Percentiles rank a stretch among this genome's conserved stretches.
phyloP scores from a whole-genome alignment of 2,329 filamentous ascomycete genomes.

The Botrytis squamosa region DNA sequence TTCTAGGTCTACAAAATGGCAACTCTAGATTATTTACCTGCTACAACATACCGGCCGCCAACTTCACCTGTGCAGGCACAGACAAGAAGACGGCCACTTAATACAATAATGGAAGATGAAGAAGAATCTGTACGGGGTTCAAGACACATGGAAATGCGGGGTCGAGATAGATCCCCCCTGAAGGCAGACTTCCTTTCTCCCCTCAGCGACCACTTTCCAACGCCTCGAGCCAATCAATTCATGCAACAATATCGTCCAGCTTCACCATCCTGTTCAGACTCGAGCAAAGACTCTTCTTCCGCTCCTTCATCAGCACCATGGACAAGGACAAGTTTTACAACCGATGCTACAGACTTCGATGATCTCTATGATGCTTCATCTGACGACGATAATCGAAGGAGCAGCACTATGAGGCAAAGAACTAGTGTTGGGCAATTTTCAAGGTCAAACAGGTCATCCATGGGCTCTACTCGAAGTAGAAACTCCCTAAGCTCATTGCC shows the following conservation, averaged over 20 bases:
- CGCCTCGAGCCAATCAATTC: slow-evolving; percentile 65
- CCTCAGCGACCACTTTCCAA: slow-evolving; percentile 63
- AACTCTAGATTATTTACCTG: slow-evolving; percentile 45
- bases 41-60: slow-evolving; percentile 50
- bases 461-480: slow-evolving; percentile 30
- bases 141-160: slow-evolving; percentile 35
- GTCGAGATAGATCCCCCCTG: slow-evolving; percentile 43
- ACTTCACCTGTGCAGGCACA: slow-evolving; percentile 51
- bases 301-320: slow-evolving; percentile 58
- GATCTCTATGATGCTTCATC: slow-evolving; percentile 80
- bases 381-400: slow-evolving; percentile 65
- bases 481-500: slow-evolving; percentile 42
- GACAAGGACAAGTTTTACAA: slow-evolving; percentile 61
- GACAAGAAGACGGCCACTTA: slow-evolving; percentile 54
- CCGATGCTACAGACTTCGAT: slow-evolving; percentile 73
- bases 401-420: slow-evolving; percentile 37
- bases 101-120: slow-evolving; percentile 62
- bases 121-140: slow-evolving; percentile 35
- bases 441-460: slow-evolving; percentile 34
- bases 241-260: slow-evolving; percentile 55
- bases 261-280: slow-evolving; percentile 58
- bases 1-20: slow-evolving; percentile 35
- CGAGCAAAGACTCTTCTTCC: slow-evolving; percentile 51
- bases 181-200: slow-evolving; percentile 43
- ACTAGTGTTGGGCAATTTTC: slow-evolving; percentile 32